A percentile compares a stretch with the other conserved stretches of the same genome.
Evolutionary conservation across 208 protist species (phyloP).

Genomic region (Acanthamoeba comandoni): DNA sequence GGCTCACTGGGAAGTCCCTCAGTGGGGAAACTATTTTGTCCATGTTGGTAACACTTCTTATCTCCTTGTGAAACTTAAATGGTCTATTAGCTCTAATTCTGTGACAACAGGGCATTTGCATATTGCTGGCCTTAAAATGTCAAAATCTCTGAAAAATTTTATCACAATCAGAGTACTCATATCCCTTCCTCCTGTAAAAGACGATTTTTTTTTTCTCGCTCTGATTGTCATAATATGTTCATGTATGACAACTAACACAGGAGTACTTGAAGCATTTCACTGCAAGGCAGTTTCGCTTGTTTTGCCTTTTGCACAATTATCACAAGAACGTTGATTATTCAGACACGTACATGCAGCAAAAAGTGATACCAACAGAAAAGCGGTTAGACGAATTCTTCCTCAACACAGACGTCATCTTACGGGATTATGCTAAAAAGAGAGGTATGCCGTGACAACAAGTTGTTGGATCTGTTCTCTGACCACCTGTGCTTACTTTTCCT

Average conservation of each 20-base stretch:
- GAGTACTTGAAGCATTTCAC: slow-evolving; percentile 9
- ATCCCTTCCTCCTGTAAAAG: not conserved
- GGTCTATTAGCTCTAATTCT: too few relatives aligned
- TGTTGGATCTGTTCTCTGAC: too few relatives aligned
- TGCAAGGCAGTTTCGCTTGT: slow-evolving; percentile 27
- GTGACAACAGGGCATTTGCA: slow-evolving; percentile 98
- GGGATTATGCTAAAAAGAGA: too few relatives aligned
- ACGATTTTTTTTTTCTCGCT: too few relatives aligned
- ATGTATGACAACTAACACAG: too few relatives aligned
- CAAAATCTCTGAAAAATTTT: slow-evolving; percentile 99
- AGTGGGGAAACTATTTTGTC: slow-evolving; percentile 63
- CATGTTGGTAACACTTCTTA: too few relatives aligned
- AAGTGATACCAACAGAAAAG: slow-evolving; percentile 86
- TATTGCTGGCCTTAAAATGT: slow-evolving; percentile 98
- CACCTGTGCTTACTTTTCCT: too few relatives aligned
- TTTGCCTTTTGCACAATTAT: slow-evolving; percentile 59
- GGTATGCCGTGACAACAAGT: too few relatives aligned
- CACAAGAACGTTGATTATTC: slow-evolving; percentile 54
- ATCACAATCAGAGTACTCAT: slow-evolving; percentile 93
- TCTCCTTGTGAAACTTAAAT: too few relatives aligned
- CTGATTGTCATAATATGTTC: too few relatives aligned
- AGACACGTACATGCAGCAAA: slow-evolving; percentile 49
- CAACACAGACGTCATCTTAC: not conserved
- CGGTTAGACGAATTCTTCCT: slow-evolving; percentile 70
- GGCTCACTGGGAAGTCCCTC: slow-evolving; percentile 62